Base-by-base conservation (phyloP, 2,329 filamentous ascomycete species). In the Bipolaris oryzae region DNA sequence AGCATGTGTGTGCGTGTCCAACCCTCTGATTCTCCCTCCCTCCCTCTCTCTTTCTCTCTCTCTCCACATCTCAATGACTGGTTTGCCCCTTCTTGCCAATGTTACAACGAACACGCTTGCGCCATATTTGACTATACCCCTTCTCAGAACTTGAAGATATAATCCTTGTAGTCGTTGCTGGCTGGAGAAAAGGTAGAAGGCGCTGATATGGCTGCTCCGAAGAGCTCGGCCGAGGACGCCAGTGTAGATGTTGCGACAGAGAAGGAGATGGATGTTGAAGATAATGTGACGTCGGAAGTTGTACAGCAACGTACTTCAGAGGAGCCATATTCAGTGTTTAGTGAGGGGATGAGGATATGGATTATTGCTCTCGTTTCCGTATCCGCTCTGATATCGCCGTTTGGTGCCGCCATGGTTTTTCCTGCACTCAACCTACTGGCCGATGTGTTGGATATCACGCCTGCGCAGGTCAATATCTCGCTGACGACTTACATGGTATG, bases 351-450 rank as follows among this genome's bases (percentile, higher is more conserved):
- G 58, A 77, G 84, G 33, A 77, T 83, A 21, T 74, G 79, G 65
- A 80, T 82, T 48, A 79, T 83, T 21, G 78, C 81, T 1, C 65
- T 81, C 1, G 83, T 81, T 1, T 80, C 79, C 1, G 56, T 72
- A 3, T 74, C 71, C 1, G 70, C 70, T 4, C 72, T 85, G 28
- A 84, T 85, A 70, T 84, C 82, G 2, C 82, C 83, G 1, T 69
- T 76, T 41, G 74, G 74, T 1, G 76, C 71, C 1, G 74, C 70
- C 6, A 75, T 74, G 15, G 78, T 77, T 54, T 72, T 74, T 33
- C 76, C 76, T 3, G 74, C 71, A 1, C 50, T 77, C 35, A 73
- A 72, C 25, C 67, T 63, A 63, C 71, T 68, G 55, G 74, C 70
- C 0, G 54, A 63, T 3, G 76, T 78, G 7, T 64, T 82, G 18